A percentile compares a stretch with the other conserved stretches of the same genome.
These are phyloP conservation scores for Solanum tarijense DNA, from an alignment of 257 asterid genomes.

Conservation along the genomic window DNA sequence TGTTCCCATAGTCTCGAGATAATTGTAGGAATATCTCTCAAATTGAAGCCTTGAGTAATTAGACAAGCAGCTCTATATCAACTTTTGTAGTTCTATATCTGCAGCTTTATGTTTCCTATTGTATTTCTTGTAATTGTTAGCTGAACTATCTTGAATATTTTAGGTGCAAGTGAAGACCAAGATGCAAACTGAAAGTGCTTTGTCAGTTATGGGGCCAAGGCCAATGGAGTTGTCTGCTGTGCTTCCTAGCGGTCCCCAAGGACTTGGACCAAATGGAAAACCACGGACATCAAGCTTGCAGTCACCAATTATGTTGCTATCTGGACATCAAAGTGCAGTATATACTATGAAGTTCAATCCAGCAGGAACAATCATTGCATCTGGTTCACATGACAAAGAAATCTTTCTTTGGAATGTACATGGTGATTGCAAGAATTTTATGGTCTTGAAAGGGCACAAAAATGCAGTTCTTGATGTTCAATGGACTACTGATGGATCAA, in stretches of 20 bases:
- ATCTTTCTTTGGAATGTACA: constrained; percentile 81
- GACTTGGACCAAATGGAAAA: constrained; percentile 47
- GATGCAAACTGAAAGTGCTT: constrained; percentile 86
- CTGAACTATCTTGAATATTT: neutral
- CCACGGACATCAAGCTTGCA: constrained; percentile 75
- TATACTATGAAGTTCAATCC: constrained; percentile 93
- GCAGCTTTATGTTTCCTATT: neutral
- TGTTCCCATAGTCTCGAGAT: neutral
- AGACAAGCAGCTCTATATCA: neutral
- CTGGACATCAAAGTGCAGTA: constrained; percentile 90
- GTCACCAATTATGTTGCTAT: constrained; percentile 81
- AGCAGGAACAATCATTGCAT: constrained; percentile 72
- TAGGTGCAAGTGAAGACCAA: neutral
- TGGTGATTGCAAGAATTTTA: constrained; percentile 84
- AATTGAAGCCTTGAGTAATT: neutral
- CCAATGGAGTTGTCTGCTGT: constrained; percentile 58
- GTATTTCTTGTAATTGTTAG: neutral
- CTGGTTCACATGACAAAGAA: constrained; percentile 92
- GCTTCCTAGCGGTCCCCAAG: constrained; percentile 29
- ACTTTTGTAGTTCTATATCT: neutral
- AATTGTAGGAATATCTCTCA: neutral
- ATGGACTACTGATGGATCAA: constrained; percentile 85
- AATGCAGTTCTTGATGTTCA: constrained; percentile 92
- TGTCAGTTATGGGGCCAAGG: constrained; percentile 75
- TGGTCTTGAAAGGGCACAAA: constrained; percentile 91